Conservation (phyloP, 2,329 filamentous ascomycete species). For the Pseudogymnoascus verrucosus region DNA sequence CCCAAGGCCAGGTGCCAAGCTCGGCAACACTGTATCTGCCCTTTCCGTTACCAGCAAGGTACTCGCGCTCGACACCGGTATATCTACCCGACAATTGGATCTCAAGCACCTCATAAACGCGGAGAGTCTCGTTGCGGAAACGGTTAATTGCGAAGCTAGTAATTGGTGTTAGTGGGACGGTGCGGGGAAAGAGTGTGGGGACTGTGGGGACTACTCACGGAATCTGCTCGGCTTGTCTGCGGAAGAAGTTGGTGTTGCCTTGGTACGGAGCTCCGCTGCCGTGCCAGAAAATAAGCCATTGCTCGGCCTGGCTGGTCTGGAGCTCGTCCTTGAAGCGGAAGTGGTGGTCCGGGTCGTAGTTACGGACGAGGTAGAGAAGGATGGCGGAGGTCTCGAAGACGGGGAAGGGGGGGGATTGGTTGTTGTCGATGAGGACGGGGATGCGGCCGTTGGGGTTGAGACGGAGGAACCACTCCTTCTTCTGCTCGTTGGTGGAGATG, state of each 20-base stretch:
- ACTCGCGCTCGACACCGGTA: slow-evolving; percentile 40
- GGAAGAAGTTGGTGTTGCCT: slow-evolving; percentile 37
- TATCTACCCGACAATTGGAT: slow-evolving; percentile 45
- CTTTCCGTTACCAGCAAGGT: slow-evolving; percentile 43
- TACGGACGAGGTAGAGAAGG: slow-evolving; percentile 44
- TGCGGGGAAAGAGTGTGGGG: neutral
- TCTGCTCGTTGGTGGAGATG: slow-evolving; percentile 45
- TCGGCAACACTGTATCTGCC: slow-evolving; percentile 48
- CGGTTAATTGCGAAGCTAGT: slow-evolving; percentile 38
- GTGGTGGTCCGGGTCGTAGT: slow-evolving; percentile 38
- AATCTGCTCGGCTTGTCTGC: slow-evolving; percentile 37
- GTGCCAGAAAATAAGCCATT: slow-evolving; percentile 51
- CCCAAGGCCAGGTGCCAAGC: slow-evolving; percentile 45
- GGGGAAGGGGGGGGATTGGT: slow-evolving; percentile 39
- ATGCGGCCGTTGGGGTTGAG: slow-evolving; percentile 37
- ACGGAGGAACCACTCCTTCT: slow-evolving; percentile 46
- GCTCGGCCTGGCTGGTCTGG: slow-evolving; percentile 39
- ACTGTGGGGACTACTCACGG: slow-evolving; percentile 27
- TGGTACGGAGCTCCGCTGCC: slow-evolving; percentile 36
- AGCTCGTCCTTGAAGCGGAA: slow-evolving; percentile 45
- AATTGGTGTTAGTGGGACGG: slow-evolving; percentile 1
- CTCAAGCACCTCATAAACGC: slow-evolving; percentile 47
- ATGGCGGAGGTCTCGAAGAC: slow-evolving; percentile 46
- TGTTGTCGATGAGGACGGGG: slow-evolving; percentile 33
- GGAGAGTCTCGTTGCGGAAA: slow-evolving; percentile 43